phyloP scores from a whole-genome alignment of 495 filamentous ascomycete genomes.

The Penicillium mononematosum region DNA sequence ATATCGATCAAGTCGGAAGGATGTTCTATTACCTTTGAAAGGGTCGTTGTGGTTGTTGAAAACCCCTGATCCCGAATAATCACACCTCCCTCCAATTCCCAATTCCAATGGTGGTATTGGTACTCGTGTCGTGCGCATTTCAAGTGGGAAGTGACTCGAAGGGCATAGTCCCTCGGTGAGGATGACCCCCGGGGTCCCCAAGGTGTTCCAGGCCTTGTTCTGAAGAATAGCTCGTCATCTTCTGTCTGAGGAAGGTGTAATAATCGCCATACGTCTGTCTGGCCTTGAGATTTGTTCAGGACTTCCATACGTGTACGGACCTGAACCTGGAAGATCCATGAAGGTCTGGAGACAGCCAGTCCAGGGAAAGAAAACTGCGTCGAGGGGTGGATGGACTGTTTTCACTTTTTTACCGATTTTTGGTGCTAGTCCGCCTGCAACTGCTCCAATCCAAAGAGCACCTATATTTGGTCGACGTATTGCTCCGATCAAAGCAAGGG shows the following conservation, averaged over 20 bases:
- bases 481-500: constrained; percentile 14
- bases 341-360: constrained; percentile 20
- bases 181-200: neutral
- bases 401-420: constrained; percentile 2
- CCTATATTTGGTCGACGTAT: constrained; percentile 12
- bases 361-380: constrained; percentile 17
- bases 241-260: constrained; percentile 10
- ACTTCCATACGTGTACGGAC: constrained; percentile 12
- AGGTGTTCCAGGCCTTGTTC: too few species aligned
- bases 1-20: neutral
- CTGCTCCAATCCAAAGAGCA: constrained; percentile 20
- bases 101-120: constrained; percentile 5
- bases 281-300: constrained; percentile 5
- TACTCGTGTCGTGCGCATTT: constrained; percentile 8
- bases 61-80: neutral
- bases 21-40: too few species aligned
- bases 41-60: too few species aligned
- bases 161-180: neutral
- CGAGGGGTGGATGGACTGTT: constrained; percentile 8
- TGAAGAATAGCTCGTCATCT: neutral
- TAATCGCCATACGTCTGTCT: constrained; percentile 19
- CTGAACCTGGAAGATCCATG: constrained; percentile 19
- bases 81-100: neutral
- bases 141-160: constrained; percentile 4
- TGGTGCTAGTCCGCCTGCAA: constrained; percentile 6